phyloP scores from a whole-genome alignment of 2,329 filamentous ascomycete species.

The Botrytis fabae region DNA sequence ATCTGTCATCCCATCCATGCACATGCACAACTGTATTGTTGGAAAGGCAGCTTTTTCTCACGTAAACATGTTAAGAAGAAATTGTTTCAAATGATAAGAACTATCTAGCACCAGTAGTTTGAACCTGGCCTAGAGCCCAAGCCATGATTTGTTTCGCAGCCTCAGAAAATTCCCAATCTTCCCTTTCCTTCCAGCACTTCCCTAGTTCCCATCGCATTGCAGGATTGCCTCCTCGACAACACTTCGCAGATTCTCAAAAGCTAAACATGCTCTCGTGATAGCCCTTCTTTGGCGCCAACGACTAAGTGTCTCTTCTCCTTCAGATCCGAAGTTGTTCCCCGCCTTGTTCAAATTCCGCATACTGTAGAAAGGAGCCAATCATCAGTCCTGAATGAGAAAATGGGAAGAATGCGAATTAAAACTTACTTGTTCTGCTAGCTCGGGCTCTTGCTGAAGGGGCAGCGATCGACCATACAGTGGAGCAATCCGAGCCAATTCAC shows the following conservation, averaged over 20 bases:
- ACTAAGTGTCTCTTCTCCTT: neutral
- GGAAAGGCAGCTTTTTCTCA: neutral
- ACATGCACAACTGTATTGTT: neutral
- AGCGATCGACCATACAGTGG: neutral
- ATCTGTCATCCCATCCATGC: neutral
- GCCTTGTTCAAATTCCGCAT: neutral
- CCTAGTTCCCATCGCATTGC: neutral
- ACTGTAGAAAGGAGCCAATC: accelerated
- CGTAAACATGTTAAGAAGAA: neutral
- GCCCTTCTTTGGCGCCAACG: neutral
- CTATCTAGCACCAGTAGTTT: neutral
- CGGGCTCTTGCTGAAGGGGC: neutral
- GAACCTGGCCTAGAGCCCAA: neutral
- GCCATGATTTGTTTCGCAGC: neutral
- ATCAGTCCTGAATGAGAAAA: neutral
- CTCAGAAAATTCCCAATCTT: neutral
- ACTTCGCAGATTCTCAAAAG: neutral
- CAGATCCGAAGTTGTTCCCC: neutral
- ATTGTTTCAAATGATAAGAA: neutral
- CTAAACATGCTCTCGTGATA: too few relatives aligned
- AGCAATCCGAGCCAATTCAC: neutral
- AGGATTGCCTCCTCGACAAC: neutral
- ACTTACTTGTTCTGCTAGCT: neutral
- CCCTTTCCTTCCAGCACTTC: neutral
- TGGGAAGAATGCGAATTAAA: neutral